Conservation (phyloP, 2,329 filamentous ascomycete species). For the Elsinoe necatrix region DNA sequence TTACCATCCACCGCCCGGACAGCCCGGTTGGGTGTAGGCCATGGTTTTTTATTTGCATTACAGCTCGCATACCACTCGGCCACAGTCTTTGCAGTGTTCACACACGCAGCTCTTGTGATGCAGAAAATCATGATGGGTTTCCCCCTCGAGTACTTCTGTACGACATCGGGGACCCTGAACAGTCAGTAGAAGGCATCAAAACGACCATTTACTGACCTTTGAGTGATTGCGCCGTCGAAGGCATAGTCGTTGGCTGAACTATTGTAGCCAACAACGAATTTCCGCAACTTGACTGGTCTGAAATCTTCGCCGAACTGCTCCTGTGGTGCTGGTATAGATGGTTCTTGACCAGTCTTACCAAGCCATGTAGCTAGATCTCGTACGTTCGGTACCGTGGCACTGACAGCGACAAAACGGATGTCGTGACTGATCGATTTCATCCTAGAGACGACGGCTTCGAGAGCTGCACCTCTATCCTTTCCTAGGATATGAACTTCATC, state of each 20-base stretch:
- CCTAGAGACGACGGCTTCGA: constrained; percentile 76
- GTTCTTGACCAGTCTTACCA: constrained; percentile 53
- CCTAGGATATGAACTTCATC: constrained; percentile 85
- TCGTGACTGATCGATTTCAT: constrained; percentile 74
- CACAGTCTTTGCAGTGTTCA: constrained; percentile 58
- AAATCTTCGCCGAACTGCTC: constrained; percentile 73
- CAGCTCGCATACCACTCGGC: constrained; percentile 56
- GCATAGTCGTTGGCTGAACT: constrained; percentile 59
- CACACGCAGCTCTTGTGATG: constrained; percentile 63
- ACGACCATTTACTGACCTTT: constrained; percentile 36
- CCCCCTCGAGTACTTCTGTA: constrained; percentile 55
- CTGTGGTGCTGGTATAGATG: constrained; percentile 54
- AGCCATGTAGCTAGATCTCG: constrained; percentile 74
- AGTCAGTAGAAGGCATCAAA: background rate
- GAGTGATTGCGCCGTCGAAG: constrained; percentile 63
- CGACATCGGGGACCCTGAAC: constrained; percentile 54
- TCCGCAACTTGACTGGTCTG: constrained; percentile 67
- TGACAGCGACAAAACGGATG: constrained; percentile 72
- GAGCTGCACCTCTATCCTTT: constrained; percentile 65
- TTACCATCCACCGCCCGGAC: constrained; percentile 51
- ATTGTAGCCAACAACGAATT: constrained; percentile 66
- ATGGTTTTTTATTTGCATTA: constrained; percentile 47
- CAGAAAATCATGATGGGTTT: constrained; percentile 84
- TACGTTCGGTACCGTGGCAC: constrained; percentile 76
- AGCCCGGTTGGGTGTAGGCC: constrained; percentile 50